These are phyloP conservation scores for Apiospora sp. DNA, from an alignment of 2,329 filamentous ascomycete species.

Conservation along the genomic window DNA sequence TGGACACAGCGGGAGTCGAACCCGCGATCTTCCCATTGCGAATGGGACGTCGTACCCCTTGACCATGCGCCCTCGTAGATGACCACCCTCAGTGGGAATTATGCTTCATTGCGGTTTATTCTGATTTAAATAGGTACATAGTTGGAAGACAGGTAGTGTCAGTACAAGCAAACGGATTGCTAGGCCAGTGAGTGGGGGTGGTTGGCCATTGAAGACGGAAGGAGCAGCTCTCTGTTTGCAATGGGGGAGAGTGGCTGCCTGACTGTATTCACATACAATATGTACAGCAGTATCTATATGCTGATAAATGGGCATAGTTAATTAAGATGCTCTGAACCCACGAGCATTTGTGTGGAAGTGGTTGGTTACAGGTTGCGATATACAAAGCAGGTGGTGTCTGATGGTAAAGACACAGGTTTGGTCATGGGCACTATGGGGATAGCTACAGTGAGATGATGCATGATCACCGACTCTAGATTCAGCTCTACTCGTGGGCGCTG, in stretches of 20 bases:
- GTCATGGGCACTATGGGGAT: not conserved
- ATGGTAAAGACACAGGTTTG: not conserved
- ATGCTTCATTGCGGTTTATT: not conserved
- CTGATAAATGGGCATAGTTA: too few species aligned
- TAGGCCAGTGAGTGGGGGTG: not conserved
- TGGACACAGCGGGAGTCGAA: conserved; percentile 22
- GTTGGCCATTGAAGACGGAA: not conserved
- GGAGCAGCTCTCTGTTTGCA: not conserved
- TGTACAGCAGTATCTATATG: not conserved
- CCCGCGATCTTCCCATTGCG: conserved; percentile 20
- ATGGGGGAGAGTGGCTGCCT: not conserved
- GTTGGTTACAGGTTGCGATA: not conserved
- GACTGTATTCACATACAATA: not conserved
- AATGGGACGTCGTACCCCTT: conserved; percentile 14
- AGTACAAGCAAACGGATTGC: not conserved
- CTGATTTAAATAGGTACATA: not conserved
- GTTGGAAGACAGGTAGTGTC: not conserved
- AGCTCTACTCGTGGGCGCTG: not conserved
- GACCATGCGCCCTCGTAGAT: not conserved
- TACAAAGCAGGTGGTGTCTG: not conserved
- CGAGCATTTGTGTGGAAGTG: not conserved
- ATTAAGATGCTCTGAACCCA: not conserved
- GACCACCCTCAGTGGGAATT: too few species aligned
- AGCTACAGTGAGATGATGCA: not conserved
- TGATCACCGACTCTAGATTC: not conserved